Conservation (phyloP, 129 eudicot genomes). For the Tagetes erecta region DNA sequence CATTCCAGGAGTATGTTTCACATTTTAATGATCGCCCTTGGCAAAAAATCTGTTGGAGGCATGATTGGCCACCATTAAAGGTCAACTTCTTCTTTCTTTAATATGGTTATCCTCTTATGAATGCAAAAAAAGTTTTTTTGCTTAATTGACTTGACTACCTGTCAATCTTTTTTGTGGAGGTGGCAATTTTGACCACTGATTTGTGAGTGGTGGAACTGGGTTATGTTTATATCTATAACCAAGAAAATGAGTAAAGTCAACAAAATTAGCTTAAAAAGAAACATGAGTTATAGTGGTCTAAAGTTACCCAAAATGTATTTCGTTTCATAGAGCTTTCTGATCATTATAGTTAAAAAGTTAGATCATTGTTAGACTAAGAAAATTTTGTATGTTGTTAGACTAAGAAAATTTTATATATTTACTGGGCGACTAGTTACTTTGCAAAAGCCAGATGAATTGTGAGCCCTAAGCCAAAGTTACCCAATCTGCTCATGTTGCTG, state of each 20-base stretch:
- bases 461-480: neutral
- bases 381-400: neutral
- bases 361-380: neutral
- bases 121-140: neutral
- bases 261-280: neutral
- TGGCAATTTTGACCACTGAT: slow-evolving; percentile 7
- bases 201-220: neutral
- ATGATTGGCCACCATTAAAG: slow-evolving; percentile 73
- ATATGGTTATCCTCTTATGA: slow-evolving; percentile 17
- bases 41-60: slow-evolving; percentile 89
- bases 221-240: neutral
- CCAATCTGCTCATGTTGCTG: neutral
- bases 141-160: neutral
- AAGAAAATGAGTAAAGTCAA: neutral
- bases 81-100: slow-evolving; percentile 66
- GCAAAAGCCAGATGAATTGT: neutral
- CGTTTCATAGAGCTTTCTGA: neutral
- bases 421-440: slow-evolving; percentile 3
- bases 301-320: neutral
- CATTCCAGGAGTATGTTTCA: slow-evolving; percentile 71
- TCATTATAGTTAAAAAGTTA: neutral
- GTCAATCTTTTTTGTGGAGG: slow-evolving; percentile 4
- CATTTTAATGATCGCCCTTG: slow-evolving; percentile 46
- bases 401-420: neutral
- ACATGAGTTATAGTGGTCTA: neutral